Base-by-base conservation (phyloP, 306 rosid genomes). In the Cucumis cinereus region DNA sequence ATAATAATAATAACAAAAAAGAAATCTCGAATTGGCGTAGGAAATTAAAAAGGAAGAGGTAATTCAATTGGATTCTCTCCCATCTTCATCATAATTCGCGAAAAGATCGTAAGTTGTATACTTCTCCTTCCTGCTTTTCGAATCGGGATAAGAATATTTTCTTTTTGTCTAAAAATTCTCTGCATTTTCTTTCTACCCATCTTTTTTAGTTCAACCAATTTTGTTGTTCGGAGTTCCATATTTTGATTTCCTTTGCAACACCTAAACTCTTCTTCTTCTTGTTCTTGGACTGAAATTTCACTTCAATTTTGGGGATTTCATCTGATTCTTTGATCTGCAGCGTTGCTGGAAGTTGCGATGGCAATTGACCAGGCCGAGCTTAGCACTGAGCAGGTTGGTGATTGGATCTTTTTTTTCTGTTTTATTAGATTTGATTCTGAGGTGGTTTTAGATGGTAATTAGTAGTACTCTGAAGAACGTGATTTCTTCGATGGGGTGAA, bases 281-380 rank as follows among this genome's bases (percentile, higher is more conserved):
- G n/a, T 76, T 76, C 35, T 16, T 26, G 53, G 68, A 71, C 52
- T 61, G 58, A 15, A 22, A 72, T 22, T 22, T 63, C 17, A 67
- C 15, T 68, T 35, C 8, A 57, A 6, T 60, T 19, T 26, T n/a
- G 33, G 45, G 63, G 47, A 0, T 26, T 36, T 79, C 61, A 76
- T 68, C 77, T 33, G 28, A 15, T 75, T 52, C 77, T 70, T 77
- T 36, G 67, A 61, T 76, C 72, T 85, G 69, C 64, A 64, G 80
- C 66, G 62, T 77, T 77, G 71, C 81, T 73, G 38, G 81, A 76
- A 77, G 63, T 76, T 24, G 14, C 52, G 53, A 67, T 54, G 71
- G 74, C 81, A 72, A 90, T 88, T 88, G 94, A 94, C 79, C 95
- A 87, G 20, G 93, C 90, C 61, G 97, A 88, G 84, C 88, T 91